These are phyloP conservation scores for Orbilia oligospora DNA, from an alignment of 2,329 filamentous ascomycete genomes.

Conservation along the genomic window DNA sequence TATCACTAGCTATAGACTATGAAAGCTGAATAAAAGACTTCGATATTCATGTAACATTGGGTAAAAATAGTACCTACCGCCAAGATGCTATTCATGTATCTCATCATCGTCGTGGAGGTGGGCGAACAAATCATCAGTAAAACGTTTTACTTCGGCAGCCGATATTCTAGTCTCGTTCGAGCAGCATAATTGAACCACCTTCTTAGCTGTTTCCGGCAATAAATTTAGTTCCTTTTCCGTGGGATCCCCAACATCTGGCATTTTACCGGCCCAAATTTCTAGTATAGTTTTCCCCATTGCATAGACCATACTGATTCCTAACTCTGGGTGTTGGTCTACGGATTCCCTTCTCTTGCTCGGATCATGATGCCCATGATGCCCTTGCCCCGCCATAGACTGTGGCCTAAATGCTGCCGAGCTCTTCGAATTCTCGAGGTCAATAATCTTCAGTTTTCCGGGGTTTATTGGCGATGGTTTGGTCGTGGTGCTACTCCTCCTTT, in stretches of 20 bases:
- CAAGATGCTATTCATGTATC: background rate
- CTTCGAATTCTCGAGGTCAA: constrained; percentile 57
- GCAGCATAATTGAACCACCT: constrained; percentile 48
- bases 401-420: constrained; percentile 42
- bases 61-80: too few relatives aligned
- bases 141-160: constrained; percentile 21
- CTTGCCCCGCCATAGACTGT: constrained; percentile 31
- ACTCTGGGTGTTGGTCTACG: constrained; percentile 41
- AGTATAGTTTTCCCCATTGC: constrained; percentile 57
- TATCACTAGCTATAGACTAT: too few relatives aligned
- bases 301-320: constrained; percentile 58
- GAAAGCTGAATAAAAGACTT: background rate
- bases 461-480: constrained; percentile 52
- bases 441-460: constrained; percentile 52
- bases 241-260: constrained; percentile 39
- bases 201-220: constrained; percentile 36
- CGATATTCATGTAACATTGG: too few relatives aligned
- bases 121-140: constrained; percentile 38
- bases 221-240: constrained; percentile 29
- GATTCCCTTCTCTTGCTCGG: constrained; percentile 35
- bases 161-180: constrained; percentile 31
- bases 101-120: constrained; percentile 38
- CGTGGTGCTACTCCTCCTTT: constrained; percentile 48
- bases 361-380: constrained; percentile 21
- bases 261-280: constrained; percentile 48